Base-by-base conservation (phyloP, 805 yeast species). In the Candida nanaspora region DNA sequence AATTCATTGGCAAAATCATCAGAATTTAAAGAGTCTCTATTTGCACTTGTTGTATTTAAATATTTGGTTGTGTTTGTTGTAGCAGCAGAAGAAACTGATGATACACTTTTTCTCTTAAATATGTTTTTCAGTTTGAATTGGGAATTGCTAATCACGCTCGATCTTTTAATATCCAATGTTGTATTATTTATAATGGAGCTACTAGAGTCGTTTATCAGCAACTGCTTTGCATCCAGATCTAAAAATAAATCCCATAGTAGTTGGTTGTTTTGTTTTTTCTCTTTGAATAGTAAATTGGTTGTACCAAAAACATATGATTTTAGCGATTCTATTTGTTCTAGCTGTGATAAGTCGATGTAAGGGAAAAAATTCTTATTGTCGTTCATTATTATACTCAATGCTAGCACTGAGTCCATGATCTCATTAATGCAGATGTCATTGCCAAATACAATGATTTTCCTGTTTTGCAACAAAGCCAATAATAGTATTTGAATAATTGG, bases 271-370 rank as follows among this genome's bases (percentile, higher is more conserved):
- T 35, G 44, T 6, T 55, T 66, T 42, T 71, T 71, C 26, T 72
- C 68, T 50, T 76, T 77, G 52, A 82, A 74, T 32, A 80, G 71
- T 14, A 82, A 74, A 52, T 82, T 82, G 32, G 82, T 76, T 3
- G 87, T 80, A 3, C 91, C 91, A 2, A 83, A 71, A 37, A 82
- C 60, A 48, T 65, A 76, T 23, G 61, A 62, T 25, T 50, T 63
- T 45, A 62, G 68, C 39, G 52, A 60, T 44, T 66, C 65, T 38
- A 78, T 55, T 2, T 70, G 46, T 43, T 76, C 79, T 34, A 79
- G 61, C 44, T 77, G 71, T 2, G 81, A 74, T 2, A 80, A 72
- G 46, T 82, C 88, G 33, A 79, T 62, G 25, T 78, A 69, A 2
- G 88, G 88, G 48, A 75, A 72, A 45, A 59, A 34, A 28, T 39